Evolutionary conservation across 345 rosid species (phyloP), one percentile per base, ranked within the genome.

Genomic region (Corchorus olitorius): DNA sequence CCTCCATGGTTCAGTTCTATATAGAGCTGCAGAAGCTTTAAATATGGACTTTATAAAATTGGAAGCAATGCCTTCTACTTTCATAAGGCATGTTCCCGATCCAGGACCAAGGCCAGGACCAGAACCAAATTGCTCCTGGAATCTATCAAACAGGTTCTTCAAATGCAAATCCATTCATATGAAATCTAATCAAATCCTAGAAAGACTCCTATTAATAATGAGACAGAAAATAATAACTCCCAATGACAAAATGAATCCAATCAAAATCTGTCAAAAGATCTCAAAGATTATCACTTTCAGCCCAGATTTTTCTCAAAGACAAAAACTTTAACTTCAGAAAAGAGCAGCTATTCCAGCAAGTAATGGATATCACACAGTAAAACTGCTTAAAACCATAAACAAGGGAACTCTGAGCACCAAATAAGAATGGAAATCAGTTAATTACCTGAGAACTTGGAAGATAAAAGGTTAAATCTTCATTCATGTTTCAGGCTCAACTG

Each of bases 81-180:
- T 88, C 92, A 88, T 86, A 52, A 91, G 68, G 70, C 88, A 84
- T 12, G 86, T 77, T 49, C 90, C 91, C 9, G 93, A 91, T 77
- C 95, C 95, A 14, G 93, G 90, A 75, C 93, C 95, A 17, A 89
- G 92, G 45, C 92, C 93, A 0, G 93, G 91, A 81, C 96, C 93
- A 72, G 93, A 86, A 19, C 96, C 91, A 70, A 91, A 89, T 73
- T 91, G 93, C 64, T 89, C 90, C 34, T 88, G 87, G 78, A 86
- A 82, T 79, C 96, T 88, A 83, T 72, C 89, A 74, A 88, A 88
- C 70, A 89, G 75, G 60, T 75, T 86, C 89, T 91, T 88, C 83
- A 89, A 87, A 83, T 89, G 91, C 83, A 91, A 76, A 77, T 91
- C 93, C 96, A 91, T 91, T 53, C 20, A 3, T 37, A 77, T 34